Evolutionary conservation across 2,329 filamentous ascomycete genomes (phyloP), one percentile per base, ranked within the genome.

Genomic region (Ophiostoma ulmi): DNA sequence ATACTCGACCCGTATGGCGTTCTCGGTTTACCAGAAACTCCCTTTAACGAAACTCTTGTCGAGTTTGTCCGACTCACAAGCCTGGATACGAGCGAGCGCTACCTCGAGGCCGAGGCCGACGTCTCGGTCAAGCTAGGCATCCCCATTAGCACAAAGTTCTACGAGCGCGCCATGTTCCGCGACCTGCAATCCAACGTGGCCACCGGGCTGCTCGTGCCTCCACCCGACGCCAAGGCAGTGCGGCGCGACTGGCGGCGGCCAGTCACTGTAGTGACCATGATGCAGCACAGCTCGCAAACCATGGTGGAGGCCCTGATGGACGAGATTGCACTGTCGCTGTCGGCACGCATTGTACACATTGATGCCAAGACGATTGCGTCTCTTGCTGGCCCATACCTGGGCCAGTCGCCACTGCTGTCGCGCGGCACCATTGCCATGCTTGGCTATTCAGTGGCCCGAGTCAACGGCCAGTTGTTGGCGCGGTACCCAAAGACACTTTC

Each of bases 341-440:
- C 80, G 7, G 89, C 91, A 3, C 88, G 94, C 74, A 76, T 94
- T 3, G 80, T 95, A 41, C 84, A 86, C 26, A 77, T 96, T 13
- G 86, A 89, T 76, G 87, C 91, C 0, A 86, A 89, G 73, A 89
- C 91, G 75, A 80, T 96, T 69, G 90, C 90, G 3, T 84, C 89
- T 68, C 81, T 95, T 36, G 84, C 90, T 0, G 90, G 89, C 2
- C 84, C 87, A 63, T 92, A 93, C 75, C 79, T 94, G 11, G 90
- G 89, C 5, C 88, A 91, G 75, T 83, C 80, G 8, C 75, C 77
- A 7, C 76, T 86, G 72, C 82, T 80, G 78, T 80, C 80, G 4
- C 83, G 83, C 14, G 84, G 86, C 0, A 77, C 81, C 26, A 78
- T 86, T 13, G 84, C 86, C 1, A 82, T 84, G 74, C 78, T 90